These are phyloP conservation scores for Trypethelium eluteriae DNA, from an alignment of 495 filamentous ascomycete genomes.

Conservation along the genomic window DNA sequence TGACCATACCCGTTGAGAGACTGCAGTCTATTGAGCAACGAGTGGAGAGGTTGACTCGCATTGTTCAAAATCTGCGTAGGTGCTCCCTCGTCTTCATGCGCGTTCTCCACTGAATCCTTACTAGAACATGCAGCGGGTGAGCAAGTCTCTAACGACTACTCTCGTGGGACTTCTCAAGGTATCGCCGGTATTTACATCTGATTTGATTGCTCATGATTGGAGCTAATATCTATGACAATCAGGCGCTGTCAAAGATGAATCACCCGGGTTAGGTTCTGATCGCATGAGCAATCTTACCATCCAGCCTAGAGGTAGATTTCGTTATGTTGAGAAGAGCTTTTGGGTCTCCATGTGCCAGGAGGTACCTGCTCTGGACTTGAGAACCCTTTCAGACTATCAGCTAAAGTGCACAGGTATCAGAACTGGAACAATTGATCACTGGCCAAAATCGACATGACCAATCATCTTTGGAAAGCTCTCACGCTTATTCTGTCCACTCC, in stretches of 20 bases:
- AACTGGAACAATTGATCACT: neutral
- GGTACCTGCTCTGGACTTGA: neutral
- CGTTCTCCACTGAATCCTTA: neutral
- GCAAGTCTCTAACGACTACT: neutral
- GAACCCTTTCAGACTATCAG: neutral
- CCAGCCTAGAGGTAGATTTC: neutral
- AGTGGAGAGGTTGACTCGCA: neutral
- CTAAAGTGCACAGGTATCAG: neutral
- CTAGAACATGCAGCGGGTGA: neutral
- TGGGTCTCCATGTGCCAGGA: neutral
- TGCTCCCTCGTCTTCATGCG: neutral
- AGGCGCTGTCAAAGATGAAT: slow-evolving; percentile 1
- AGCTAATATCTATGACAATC: neutral
- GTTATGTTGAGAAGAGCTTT: neutral
- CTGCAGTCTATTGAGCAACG: slow-evolving; percentile 6
- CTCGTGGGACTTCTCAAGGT: neutral
- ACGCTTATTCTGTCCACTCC: neutral
- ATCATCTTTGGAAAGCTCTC: neutral
- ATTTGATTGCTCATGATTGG: neutral
- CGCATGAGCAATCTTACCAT: neutral
- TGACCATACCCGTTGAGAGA: neutral
- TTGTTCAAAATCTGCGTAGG: slow-evolving; percentile 1
- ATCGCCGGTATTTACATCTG: neutral
- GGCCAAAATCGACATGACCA: neutral
- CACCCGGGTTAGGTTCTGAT: neutral